Evolutionary conservation across 176 grass and related monocot genomes (phyloP).

Genomic region (Oryza nivara): DNA sequence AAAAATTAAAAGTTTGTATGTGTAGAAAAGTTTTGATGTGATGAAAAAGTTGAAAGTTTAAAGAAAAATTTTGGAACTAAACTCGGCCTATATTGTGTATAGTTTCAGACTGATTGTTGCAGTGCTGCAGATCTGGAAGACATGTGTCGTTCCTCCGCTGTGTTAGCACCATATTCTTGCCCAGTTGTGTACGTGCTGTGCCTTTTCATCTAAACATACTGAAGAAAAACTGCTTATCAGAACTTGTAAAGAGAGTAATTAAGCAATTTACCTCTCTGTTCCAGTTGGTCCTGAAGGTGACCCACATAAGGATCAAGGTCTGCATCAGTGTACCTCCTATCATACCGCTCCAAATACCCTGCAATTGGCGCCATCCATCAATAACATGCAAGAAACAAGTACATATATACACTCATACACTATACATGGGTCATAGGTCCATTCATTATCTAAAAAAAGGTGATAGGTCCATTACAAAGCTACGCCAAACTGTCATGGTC

Average conservation of each 20-base stretch:
- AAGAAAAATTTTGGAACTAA: too few species aligned
- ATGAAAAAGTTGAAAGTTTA: too few species aligned
- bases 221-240: background rate
- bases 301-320: constrained; percentile 67
- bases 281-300: constrained; percentile 78
- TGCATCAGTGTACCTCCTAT: constrained; percentile 80
- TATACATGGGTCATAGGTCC: too few species aligned
- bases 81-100: too few species aligned
- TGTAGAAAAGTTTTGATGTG: too few species aligned
- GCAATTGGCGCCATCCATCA: background rate
- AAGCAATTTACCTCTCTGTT: constrained; percentile 58
- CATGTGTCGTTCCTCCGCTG: background rate
- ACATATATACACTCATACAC: too few species aligned
- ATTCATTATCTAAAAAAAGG: too few species aligned
- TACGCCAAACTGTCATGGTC: too few species aligned
- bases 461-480: too few species aligned
- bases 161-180: background rate
- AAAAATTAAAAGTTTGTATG: too few species aligned
- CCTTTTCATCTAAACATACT: background rate
- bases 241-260: background rate
- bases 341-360: constrained; percentile 90
- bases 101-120: background rate
- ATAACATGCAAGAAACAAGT: too few species aligned
- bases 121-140: background rate
- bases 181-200: background rate